Conservation (phyloP, 2,329 filamentous ascomycete genomes). For the Cercospora sp. region DNA sequence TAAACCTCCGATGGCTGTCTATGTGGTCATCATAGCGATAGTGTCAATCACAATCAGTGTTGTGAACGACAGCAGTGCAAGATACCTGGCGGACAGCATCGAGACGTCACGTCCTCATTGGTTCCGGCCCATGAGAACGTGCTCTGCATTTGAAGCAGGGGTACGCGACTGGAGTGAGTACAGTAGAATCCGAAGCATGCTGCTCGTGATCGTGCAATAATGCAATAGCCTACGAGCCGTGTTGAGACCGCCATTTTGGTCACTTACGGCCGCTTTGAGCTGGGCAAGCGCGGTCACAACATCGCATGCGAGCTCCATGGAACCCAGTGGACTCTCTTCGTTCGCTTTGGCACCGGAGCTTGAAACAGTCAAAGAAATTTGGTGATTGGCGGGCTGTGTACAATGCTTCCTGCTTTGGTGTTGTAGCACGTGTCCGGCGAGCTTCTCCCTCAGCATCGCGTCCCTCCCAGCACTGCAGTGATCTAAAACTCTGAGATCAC, state of each 20-base stretch:
- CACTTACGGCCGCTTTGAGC: not conserved
- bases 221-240: not conserved
- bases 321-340: not conserved
- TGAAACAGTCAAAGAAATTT: conserved; percentile 4
- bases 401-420: not conserved
- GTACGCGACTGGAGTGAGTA: not conserved
- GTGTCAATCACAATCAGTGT: not conserved
- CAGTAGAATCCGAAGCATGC: not conserved
- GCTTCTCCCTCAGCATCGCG: not conserved
- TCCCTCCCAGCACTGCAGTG: conserved; percentile 9
- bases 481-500: conserved; percentile 73
- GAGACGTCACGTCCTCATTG: not conserved
- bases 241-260: not conserved
- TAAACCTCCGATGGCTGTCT: not conserved
- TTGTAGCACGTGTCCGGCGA: not conserved
- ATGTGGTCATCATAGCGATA: not conserved
- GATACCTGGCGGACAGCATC: not conserved
- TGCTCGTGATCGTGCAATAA: not conserved
- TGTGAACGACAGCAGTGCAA: not conserved
- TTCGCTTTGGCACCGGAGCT: not conserved
- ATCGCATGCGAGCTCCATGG: not conserved
- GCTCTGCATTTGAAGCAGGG: not conserved
- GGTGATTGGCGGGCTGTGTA: conserved; percentile 8
- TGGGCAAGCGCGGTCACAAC: not conserved
- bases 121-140: not conserved